A percentile compares a stretch with the other conserved stretches of the same genome.
phyloP scores from a whole-genome alignment of 805 yeast genomes.

The Priceomyces haplophilus region DNA sequence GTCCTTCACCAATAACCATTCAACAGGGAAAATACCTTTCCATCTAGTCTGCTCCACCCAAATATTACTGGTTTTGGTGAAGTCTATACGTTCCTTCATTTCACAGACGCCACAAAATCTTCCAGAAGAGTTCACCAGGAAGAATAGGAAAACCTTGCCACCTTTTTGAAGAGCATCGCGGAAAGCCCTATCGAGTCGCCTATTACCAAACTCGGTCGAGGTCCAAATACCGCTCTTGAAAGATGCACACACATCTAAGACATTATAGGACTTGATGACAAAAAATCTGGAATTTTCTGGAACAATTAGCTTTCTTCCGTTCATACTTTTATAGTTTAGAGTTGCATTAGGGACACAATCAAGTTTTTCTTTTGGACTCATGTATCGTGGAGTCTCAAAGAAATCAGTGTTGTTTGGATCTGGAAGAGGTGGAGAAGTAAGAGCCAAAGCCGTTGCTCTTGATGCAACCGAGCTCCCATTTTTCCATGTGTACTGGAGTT shows the following conservation, averaged over 20 bases:
- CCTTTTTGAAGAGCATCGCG: conserved; percentile 16
- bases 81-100: conserved; percentile 42
- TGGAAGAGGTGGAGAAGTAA: not conserved
- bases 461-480: not conserved
- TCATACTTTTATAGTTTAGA: conserved; percentile 3
- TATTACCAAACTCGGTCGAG: conserved; percentile 56
- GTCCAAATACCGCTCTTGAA: conserved; percentile 54
- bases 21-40: conserved; percentile 52
- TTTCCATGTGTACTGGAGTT: not conserved
- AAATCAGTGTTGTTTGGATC: not conserved
- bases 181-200: conserved; percentile 46
- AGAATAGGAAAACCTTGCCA: conserved; percentile 46
- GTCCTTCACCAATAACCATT: conserved; percentile 52
- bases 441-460: not conserved
- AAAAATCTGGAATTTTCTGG: conserved; percentile 34
- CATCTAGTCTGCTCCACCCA: conserved; percentile 50
- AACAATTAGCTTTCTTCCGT: conserved; percentile 14
- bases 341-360: not conserved
- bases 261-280: conserved; percentile 53
- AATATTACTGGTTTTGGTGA: conserved; percentile 35
- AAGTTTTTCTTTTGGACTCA: not conserved
- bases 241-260: conserved; percentile 49
- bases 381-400: not conserved
- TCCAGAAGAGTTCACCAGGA: conserved; percentile 58
- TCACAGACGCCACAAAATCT: conserved; percentile 58